Conservation (phyloP, 306 rosid genomes). For the Corylus avellana region DNA sequence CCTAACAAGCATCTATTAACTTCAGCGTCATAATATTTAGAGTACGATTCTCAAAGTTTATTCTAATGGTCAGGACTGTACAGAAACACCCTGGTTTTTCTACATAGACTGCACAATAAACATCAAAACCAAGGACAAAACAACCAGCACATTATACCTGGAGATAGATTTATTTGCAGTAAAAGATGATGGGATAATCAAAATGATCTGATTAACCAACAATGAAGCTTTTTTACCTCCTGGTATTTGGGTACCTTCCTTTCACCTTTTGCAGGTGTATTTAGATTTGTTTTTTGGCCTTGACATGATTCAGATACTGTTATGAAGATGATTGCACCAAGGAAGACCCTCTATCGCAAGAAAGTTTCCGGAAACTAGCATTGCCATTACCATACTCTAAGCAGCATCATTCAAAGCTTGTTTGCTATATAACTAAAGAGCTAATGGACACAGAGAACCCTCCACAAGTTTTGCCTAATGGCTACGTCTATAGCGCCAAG, state of each 20-base stretch:
- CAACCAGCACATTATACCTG: background rate
- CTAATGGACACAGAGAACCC: constrained; percentile 96
- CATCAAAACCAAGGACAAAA: background rate
- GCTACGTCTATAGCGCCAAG: constrained; percentile 92
- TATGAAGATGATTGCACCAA: constrained; percentile 94
- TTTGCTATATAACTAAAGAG: constrained; percentile 96
- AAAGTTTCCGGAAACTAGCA: constrained; percentile 80
- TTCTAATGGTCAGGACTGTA: background rate
- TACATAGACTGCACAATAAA: background rate
- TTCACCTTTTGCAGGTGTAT: constrained; percentile 24
- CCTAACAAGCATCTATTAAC: background rate
- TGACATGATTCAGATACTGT: constrained; percentile 81
- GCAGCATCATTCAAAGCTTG: constrained; percentile 93
- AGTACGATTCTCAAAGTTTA: background rate
- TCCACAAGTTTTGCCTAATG: constrained; percentile 91
- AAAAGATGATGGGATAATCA: background rate
- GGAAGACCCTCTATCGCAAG: constrained; percentile 96
- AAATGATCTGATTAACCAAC: background rate
- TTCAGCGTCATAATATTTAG: background rate
- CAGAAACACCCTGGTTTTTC: background rate
- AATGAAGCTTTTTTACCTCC: constrained; percentile 12
- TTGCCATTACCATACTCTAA: constrained; percentile 81
- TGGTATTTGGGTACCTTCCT: constrained; percentile 11
- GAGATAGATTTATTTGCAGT: background rate
- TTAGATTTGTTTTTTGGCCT: constrained; percentile 41